These are phyloP conservation scores for Polyporus tsugae DNA, from an alignment of 1,284 basidiomycete species.

Conservation along the genomic window DNA sequence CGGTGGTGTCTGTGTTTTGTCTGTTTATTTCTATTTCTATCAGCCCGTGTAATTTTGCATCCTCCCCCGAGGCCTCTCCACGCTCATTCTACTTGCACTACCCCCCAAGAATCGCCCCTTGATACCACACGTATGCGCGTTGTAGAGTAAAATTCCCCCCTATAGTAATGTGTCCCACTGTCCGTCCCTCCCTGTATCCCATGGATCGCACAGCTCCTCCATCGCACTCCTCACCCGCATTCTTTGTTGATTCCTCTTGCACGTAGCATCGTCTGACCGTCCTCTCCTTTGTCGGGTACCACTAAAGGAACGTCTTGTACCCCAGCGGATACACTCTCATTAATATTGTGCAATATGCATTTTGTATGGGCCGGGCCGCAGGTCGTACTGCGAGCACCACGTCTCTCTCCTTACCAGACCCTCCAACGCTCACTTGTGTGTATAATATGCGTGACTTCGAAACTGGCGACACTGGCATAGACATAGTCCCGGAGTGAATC, in stretches of 20 bases:
- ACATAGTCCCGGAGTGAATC: neutral
- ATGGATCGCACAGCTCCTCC: neutral
- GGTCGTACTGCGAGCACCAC: slow-evolving; percentile 20
- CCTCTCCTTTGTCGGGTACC: neutral
- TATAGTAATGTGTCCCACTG: slow-evolving; percentile 21
- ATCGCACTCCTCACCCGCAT: slow-evolving; percentile 2
- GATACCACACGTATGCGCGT: slow-evolving; percentile 18
- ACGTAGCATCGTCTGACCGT: neutral
- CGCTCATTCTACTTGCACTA: slow-evolving; percentile 22
- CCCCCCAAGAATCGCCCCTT: slow-evolving; percentile 6
- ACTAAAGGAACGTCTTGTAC: neutral
- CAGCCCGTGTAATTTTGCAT: slow-evolving; percentile 21
- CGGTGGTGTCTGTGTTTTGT: slow-evolving; percentile 5
- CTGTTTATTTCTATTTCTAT: slow-evolving; percentile 23
- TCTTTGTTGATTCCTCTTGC: neutral
- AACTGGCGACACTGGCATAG: neutral
- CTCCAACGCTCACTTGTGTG: neutral
- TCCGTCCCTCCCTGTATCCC: slow-evolving; percentile 5
- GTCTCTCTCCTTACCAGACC: slow-evolving; percentile 5
- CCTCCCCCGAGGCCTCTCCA: neutral
- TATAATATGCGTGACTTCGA: neutral
- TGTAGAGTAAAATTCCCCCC: slow-evolving; percentile 12
- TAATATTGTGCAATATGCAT: slow-evolving; percentile 16
- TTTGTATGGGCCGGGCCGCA: slow-evolving; percentile 21
- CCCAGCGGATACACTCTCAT: slow-evolving; percentile 6